These are phyloP conservation scores for Paracorniculantispora psalliotae DNA, from an alignment of 2,329 filamentous ascomycete species.

Conservation along the genomic window DNA sequence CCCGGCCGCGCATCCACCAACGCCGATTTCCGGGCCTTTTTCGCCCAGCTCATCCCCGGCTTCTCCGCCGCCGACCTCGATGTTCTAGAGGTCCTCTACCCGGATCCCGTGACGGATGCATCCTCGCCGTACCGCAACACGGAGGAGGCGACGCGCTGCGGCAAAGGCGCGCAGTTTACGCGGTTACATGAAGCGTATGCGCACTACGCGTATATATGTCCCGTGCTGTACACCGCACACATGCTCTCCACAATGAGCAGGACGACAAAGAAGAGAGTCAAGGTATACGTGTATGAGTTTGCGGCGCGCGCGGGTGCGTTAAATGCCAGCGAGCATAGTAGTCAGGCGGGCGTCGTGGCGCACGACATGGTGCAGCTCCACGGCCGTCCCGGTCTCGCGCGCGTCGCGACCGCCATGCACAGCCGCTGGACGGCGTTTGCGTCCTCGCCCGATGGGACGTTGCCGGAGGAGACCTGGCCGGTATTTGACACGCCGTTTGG, in stretches of 20 bases:
- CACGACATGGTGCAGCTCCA: slow-evolving; percentile 36
- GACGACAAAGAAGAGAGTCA: slow-evolving; percentile 24
- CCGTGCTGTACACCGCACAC: slow-evolving; percentile 56
- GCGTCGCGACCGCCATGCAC: slow-evolving; percentile 38
- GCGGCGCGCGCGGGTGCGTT: slow-evolving; percentile 39
- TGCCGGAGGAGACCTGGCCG: slow-evolving; percentile 33
- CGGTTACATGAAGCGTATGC: slow-evolving; percentile 57
- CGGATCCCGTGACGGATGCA: slow-evolving; percentile 44
- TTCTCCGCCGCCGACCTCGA: slow-evolving; percentile 48
- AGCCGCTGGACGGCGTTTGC: slow-evolving; percentile 34
- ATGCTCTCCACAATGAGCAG: slow-evolving; percentile 25
- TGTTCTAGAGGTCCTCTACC: slow-evolving; percentile 56
- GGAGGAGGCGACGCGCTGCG: slow-evolving; percentile 22
- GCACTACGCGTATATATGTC: slow-evolving; percentile 61
- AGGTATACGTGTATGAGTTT: slow-evolving; percentile 55
- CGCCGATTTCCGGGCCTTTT: slow-evolving; percentile 55
- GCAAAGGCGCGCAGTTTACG: slow-evolving; percentile 50
- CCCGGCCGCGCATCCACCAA: slow-evolving; percentile 42
- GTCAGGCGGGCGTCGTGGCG: slow-evolving; percentile 39
- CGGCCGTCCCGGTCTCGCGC: slow-evolving; percentile 31
- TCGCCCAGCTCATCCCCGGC: slow-evolving; percentile 54
- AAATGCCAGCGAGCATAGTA: slow-evolving; percentile 42
- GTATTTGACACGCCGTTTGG: slow-evolving; percentile 37
- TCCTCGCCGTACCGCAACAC: slow-evolving; percentile 36
- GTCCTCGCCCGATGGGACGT: slow-evolving; percentile 24